Percentiles rank a stretch among this genome's conserved stretches.
These are phyloP conservation scores for Streptanthus diversifolius DNA, from an alignment of 345 rosid species.

Conservation along the genomic window DNA sequence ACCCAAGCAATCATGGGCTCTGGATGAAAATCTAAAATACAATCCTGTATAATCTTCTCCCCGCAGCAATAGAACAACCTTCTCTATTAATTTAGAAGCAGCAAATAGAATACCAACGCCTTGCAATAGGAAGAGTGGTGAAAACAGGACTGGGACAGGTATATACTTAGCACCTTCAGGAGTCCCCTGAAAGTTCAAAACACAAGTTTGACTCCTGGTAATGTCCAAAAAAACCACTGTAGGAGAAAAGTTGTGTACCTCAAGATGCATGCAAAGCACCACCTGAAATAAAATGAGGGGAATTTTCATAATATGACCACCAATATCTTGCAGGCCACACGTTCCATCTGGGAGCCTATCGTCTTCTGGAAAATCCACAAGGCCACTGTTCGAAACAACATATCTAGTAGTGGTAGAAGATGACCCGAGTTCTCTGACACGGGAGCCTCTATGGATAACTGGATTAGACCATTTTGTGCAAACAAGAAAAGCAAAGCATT, in stretches of 20 bases:
- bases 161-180: constrained; percentile 73
- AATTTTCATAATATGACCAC: constrained; percentile 91
- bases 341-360: constrained; percentile 52
- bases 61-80: constrained; percentile 57
- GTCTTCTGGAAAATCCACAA: constrained; percentile 60
- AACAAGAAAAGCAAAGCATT: constrained; percentile 94
- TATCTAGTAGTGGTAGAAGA: constrained; percentile 56
- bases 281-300: constrained; percentile 81
- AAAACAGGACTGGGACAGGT: constrained; percentile 75
- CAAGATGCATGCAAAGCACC: constrained; percentile 86
- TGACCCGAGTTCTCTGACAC: constrained; percentile 49
- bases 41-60: constrained; percentile 68
- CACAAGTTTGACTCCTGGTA: constrained; percentile 24
- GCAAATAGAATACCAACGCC: constrained; percentile 82
- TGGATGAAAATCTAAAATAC: constrained; percentile 66
- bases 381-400: constrained; percentile 87
- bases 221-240: constrained; percentile 10
- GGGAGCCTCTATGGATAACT: constrained; percentile 62
- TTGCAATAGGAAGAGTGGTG: constrained; percentile 86
- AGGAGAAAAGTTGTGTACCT: constrained; percentile 45
- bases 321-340: constrained; percentile 84
- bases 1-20: constrained; percentile 75
- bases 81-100: constrained; percentile 69
- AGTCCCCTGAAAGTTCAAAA: constrained; percentile 64
- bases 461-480: constrained; percentile 97